Evolutionary conservation across 2,329 filamentous ascomycete species (phyloP).

Genomic region (Alternaria ventricosa): DNA sequence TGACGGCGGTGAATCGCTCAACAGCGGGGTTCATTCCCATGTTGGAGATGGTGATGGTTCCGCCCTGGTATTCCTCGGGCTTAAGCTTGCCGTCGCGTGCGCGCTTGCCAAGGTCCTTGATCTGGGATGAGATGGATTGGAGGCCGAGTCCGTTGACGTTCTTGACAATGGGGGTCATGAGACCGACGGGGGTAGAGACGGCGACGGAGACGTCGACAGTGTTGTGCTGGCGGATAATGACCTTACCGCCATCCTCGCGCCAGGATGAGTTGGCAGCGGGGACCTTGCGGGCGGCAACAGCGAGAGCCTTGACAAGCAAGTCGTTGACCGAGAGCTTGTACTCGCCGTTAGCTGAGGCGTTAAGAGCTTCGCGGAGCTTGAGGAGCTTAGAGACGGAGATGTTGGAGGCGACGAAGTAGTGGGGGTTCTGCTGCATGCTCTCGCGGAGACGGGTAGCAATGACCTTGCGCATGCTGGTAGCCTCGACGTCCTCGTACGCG

Average conservation of each 20-base stretch:
- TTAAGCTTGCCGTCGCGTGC: constrained; percentile 97
- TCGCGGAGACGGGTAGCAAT: constrained; percentile 90
- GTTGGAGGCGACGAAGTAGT: constrained; percentile 94
- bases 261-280: constrained; percentile 96
- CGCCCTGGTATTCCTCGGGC: constrained; percentile 98
- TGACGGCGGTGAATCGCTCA: constrained; percentile 96
- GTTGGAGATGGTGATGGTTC: constrained; percentile 99
- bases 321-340: constrained; percentile 99
- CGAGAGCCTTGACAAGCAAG: constrained; percentile 97
- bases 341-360: constrained; percentile 84
- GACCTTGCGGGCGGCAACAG: constrained; percentile 87
- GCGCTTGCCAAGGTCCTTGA: constrained; percentile 97
- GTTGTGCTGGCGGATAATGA: constrained; percentile 89
- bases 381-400: constrained; percentile 94
- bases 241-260: constrained; percentile 76
- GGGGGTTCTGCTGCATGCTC: constrained; percentile 91
- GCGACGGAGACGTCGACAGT: constrained; percentile 94
- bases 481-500: constrained; percentile 81
- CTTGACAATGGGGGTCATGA: constrained; percentile 97
- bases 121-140: constrained; percentile 81
- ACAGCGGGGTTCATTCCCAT: constrained; percentile 99
- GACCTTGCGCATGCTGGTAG: constrained; percentile 95
- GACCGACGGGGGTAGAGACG: constrained; percentile 87
- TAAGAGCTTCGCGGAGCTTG: constrained; percentile 93
- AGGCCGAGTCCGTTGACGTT: constrained; percentile 87